Evolutionary conservation across 1,139 yeast genomes (phyloP).

Genomic region (Geotrichum siamense): DNA sequence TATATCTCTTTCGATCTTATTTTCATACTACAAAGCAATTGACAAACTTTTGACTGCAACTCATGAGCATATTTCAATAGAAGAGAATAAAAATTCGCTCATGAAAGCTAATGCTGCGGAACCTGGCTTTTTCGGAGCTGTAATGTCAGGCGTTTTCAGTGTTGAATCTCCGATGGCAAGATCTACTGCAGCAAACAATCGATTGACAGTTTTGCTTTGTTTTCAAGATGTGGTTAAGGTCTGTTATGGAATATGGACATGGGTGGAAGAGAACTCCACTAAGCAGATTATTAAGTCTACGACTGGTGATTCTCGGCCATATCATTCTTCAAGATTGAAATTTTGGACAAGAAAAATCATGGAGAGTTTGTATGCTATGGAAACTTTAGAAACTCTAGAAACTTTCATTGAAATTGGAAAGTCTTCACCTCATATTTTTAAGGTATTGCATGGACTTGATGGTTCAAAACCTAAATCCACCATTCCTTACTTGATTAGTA

Average conservation of each 20-base stretch:
- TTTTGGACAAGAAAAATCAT: constrained; percentile 63
- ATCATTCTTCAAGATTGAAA: constrained; percentile 57
- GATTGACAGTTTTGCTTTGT: constrained; percentile 52
- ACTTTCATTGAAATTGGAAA: constrained; percentile 42
- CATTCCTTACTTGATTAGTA: constrained; percentile 56
- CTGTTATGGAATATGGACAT: constrained; percentile 61
- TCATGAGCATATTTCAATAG: constrained; percentile 46
- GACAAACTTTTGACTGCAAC: constrained; percentile 56
- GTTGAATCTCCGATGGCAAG: constrained; percentile 62
- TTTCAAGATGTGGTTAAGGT: constrained; percentile 53
- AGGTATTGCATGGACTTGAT: constrained; percentile 68
- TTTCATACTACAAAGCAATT: constrained; percentile 54
- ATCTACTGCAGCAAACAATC: constrained; percentile 45
- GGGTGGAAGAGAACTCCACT: constrained; percentile 51
- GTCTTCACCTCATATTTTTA: constrained; percentile 35
- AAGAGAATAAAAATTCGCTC: constrained; percentile 21
- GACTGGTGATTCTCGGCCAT: constrained; percentile 38
- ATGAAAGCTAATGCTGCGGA: constrained; percentile 24
- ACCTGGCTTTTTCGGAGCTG: constrained; percentile 62
- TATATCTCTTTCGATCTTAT: constrained; percentile 30
- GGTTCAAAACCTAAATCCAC: constrained; percentile 77
- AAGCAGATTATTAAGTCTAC: constrained; percentile 21
- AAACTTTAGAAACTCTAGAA: constrained; percentile 69
- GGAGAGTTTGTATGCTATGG: constrained; percentile 61
- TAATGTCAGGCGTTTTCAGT: constrained; percentile 80